Evolutionary conservation across 768 basidiomycete species (phyloP), one percentile per base, ranked within the genome.

Genomic region (Suillus sp.): DNA sequence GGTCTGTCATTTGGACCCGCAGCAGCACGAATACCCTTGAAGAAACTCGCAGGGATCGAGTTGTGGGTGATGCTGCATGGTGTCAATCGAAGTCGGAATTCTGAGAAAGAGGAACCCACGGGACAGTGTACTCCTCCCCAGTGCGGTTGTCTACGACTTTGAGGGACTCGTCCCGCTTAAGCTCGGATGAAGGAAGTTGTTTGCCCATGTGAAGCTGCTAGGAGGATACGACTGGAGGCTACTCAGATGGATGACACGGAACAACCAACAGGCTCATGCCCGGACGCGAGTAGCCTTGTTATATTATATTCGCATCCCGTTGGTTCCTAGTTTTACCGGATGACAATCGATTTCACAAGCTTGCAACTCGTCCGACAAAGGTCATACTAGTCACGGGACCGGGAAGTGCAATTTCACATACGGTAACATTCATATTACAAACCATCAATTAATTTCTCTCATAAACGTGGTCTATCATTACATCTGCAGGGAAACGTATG

Each of bases 101-200:
- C 35, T 56, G 37, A 38, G 22, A 8, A 56, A 56, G 55, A 56
- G n/a, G 38, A 14, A 83, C 90, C 72, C 64, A 93, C 91, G 89
- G 89, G 54, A 95, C 78, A 34, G 77, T 84, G 77, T 89, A 90
- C 3, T 84, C 83, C 73, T 88, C 90, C 34, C 92, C 92, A 2
- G 94, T 95, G 62, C 94, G 87, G 74, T 95, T 93, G 78, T 95
- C 94, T 63, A 77, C 78, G 69, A 95, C 86, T 7, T 88, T 89
- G 54, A 95, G 79, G 64, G 72, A 76, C 16, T 76, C 69, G 50
- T 71, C 67, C 5, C 70, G 59, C 25, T 38, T 47, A 18, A 43
- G 8, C 53, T 62, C 70, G 35, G 72, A 64, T 18, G 68, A 53
- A 6, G 66, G 56, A 2, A 69, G 57, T 22, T 72, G 69, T 55